Evolutionary conservation across 2,329 filamentous ascomycete genomes (phyloP), one percentile per base, ranked within the genome.

Genomic region (Immersiporthe knoxdaviesiana): DNA sequence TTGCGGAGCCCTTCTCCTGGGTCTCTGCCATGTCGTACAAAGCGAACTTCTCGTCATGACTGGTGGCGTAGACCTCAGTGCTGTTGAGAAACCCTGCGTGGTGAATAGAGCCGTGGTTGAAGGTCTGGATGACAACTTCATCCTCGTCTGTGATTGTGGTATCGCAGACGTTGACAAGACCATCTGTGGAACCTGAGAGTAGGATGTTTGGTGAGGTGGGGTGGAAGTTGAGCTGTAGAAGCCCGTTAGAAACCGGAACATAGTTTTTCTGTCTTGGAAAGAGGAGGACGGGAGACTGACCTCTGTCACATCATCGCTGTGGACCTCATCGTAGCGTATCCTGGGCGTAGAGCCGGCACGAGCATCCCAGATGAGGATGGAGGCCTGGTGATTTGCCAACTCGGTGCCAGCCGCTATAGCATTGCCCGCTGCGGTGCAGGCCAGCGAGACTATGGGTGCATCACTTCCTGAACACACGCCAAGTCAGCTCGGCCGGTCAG

Each of bases 31-130:
- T 81, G 71, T 90, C 87, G 77, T 94, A 93, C 68, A 94, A 84
- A 24, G 91, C 90, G 72, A 94, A 87, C 69, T 88, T 89, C 81
- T 96, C 92, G 76, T 95, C 92, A 69, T 93, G 91, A 0, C 91
- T 92, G 12, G 94, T 80, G 4, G 91, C 91, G 72, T 89, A 93
- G 41, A 94, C 86, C 75, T 91, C 86, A 6, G 85, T 85, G 21
- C 82, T 79, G 67, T 83, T 87, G 67, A 95, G 81, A 80, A 94
- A 94, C 6, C 89, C 90, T 18, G 92, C 89, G 73, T 88, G 90
- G 77, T 93, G 91, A 72, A 95, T 87, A 0, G 91, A 92, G 44
- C 87, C 85, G 76, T 92, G 91, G 78, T 95, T 95, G 77, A 94
- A 89, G 16, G 93, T 92, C 79, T 93, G 91, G 69, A 91, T 83